These are phyloP conservation scores for Rhododendron vialii DNA, from an alignment of 148 eudicot species.

Conservation along the genomic window DNA sequence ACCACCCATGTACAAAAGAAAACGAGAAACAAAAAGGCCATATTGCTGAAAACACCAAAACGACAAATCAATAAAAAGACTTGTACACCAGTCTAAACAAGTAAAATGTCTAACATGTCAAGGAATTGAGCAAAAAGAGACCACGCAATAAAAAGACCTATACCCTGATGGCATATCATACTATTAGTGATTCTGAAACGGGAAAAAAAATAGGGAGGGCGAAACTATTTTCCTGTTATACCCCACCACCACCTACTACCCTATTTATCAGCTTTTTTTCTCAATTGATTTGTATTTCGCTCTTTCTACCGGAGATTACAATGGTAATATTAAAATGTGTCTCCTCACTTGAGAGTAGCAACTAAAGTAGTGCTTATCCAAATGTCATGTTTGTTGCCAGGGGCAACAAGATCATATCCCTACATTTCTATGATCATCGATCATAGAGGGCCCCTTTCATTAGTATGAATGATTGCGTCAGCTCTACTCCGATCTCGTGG, in stretches of 20 bases:
- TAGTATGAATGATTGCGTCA: too few species aligned
- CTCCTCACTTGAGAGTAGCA: neutral
- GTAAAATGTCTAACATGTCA: neutral
- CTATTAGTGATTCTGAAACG: neutral
- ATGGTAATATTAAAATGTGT: neutral
- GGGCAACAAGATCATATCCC: too few species aligned
- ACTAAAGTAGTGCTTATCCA: neutral
- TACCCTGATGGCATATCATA: neutral
- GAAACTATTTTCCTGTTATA: neutral
- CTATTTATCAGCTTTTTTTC: neutral
- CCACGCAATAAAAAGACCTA: neutral
- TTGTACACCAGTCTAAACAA: neutral
- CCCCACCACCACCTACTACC: neutral
- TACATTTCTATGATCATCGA: neutral
- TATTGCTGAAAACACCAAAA: neutral
- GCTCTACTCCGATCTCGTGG: too few species aligned
- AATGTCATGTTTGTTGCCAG: neutral
- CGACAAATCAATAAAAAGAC: neutral
- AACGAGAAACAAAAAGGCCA: neutral
- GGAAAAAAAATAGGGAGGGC: neutral
- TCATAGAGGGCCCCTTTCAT: too few species aligned
- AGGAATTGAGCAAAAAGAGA: neutral
- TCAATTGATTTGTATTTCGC: neutral
- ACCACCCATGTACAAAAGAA: neutral
- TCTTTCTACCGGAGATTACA: neutral